Conservation (phyloP, 331 rosid genomes). For the Rosa hybrid region DNA sequence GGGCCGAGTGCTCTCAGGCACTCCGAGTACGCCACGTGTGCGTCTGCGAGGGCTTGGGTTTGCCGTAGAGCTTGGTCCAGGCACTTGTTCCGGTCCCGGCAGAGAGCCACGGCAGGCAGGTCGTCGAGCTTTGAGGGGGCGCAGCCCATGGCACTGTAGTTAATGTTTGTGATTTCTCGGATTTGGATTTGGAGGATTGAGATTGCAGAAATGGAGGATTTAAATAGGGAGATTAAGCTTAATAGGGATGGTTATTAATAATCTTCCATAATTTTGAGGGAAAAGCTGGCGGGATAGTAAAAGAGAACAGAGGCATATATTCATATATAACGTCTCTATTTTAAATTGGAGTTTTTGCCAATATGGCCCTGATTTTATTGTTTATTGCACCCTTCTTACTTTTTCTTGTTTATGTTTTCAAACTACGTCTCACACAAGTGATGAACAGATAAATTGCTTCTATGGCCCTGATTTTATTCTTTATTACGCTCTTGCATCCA, state of each 20-base stretch:
- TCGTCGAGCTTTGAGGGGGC: constrained; percentile 61
- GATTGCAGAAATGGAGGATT: background rate
- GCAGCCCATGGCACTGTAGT: constrained; percentile 62
- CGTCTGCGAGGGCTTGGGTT: constrained; percentile 58
- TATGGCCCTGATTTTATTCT: no score
- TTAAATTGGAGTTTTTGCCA: constrained; percentile 4
- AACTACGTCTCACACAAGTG: background rate
- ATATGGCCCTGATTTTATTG: background rate
- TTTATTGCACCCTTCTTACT: background rate
- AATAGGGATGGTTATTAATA: background rate
- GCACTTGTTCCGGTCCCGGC: constrained; percentile 84
- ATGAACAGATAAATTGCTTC: no score
- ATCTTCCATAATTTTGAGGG: constrained; percentile 3
- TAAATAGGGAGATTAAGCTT: background rate
- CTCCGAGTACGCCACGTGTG: constrained; percentile 69
- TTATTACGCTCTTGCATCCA: background rate
- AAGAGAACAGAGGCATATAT: background rate
- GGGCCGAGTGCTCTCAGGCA: constrained; percentile 62
- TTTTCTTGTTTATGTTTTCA: background rate
- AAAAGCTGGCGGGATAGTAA: constrained; percentile 28
- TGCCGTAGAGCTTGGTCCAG: constrained; percentile 62
- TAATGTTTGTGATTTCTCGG: background rate
- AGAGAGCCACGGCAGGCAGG: constrained; percentile 72
- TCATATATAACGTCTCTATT: constrained; percentile 23
- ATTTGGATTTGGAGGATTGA: background rate